phyloP scores from a whole-genome alignment of 2,329 filamentous ascomycete species.

The Tolypocladium pustulatum region DNA sequence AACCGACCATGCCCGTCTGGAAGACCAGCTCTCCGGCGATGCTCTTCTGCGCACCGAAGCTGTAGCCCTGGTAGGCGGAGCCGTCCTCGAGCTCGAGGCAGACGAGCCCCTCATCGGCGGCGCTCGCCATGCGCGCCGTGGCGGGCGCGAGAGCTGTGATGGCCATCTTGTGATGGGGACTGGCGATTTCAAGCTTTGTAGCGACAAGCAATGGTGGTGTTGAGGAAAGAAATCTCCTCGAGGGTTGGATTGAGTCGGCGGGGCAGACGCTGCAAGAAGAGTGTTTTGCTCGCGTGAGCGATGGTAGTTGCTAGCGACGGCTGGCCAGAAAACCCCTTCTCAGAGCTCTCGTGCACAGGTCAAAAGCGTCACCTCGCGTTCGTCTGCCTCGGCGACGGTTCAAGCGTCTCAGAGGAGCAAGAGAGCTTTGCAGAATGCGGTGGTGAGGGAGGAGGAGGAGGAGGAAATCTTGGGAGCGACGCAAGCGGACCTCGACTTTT shows the following conservation, averaged over 20 bases:
- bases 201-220: not conserved
- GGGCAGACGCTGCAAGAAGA: slow-evolving; percentile 16
- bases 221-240: not conserved
- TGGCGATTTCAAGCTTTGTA: not conserved
- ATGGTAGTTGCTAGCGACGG: slow-evolving; percentile 20
- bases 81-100: slow-evolving; percentile 91
- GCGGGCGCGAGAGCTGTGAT: slow-evolving; percentile 39
- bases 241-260: slow-evolving; percentile 8
- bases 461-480: not conserved
- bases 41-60: slow-evolving; percentile 92
- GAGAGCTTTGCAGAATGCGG: not conserved
- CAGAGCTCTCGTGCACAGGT: slow-evolving; percentile 25
- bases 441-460: not conserved
- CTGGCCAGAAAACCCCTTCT: slow-evolving; percentile 27
- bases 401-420: not conserved
- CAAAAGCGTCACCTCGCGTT: slow-evolving; percentile 24
- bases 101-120: slow-evolving; percentile 52
- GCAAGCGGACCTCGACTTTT: not conserved
- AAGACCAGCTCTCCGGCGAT: slow-evolving; percentile 96
- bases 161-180: slow-evolving; percentile 17
- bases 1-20: slow-evolving; percentile 98
- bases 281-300: slow-evolving; percentile 10
- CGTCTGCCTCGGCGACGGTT: slow-evolving; percentile 21
- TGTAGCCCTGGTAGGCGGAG: slow-evolving; percentile 83
- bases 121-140: slow-evolving; percentile 45